Conservation (phyloP, 108 stramenopile genomes). For the Cyclotella baltica region DNA sequence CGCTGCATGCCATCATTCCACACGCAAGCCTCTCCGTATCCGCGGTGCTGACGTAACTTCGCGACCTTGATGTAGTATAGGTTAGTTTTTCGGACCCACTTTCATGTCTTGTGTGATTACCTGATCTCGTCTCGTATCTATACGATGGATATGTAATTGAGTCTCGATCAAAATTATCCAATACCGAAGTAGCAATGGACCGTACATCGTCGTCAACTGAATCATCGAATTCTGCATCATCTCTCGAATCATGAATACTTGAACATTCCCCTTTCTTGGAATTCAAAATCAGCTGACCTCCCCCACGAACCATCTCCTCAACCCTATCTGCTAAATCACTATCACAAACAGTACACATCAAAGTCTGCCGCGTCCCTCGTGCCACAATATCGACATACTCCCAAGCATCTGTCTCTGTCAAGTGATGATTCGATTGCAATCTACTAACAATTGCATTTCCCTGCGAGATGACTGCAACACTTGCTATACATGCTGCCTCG, state of each 20-base stretch:
- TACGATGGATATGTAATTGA: not conserved
- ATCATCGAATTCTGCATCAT: not conserved
- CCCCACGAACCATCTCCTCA: not conserved
- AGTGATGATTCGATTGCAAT: not conserved
- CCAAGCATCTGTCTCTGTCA: not conserved
- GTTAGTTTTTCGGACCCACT: not conserved
- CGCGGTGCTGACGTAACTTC: too few species aligned
- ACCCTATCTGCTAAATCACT: not conserved
- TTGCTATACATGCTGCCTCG: not conserved
- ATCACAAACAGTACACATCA: not conserved
- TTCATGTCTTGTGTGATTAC: not conserved
- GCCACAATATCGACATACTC: not conserved
- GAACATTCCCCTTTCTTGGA: not conserved
- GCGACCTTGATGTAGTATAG: too few species aligned
- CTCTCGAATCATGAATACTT: not conserved
- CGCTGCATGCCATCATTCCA: too few species aligned
- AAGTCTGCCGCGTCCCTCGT: not conserved
- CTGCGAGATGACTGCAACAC: not conserved
- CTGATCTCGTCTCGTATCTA: not conserved
- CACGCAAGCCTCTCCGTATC: too few species aligned
- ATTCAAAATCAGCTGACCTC: conserved; percentile 14
- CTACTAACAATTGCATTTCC: not conserved
- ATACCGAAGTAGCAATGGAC: not conserved
- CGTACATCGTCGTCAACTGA: not conserved
- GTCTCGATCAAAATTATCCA: not conserved